Base-by-base conservation (phyloP, 2,329 filamentous ascomycete genomes). In the Apiospora phragmitis region DNA sequence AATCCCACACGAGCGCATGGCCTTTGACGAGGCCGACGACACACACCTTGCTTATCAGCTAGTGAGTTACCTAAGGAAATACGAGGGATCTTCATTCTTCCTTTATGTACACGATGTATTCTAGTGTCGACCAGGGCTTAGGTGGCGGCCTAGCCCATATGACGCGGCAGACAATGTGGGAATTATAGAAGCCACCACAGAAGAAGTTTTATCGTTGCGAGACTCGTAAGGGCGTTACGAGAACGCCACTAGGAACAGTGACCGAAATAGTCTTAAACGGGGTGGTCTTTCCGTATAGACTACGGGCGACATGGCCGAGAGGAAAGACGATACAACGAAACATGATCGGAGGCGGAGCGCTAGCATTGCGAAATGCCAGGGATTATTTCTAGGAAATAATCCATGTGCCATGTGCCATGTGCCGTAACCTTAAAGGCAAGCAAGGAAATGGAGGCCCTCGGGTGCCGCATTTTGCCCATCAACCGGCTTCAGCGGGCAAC, bases 181-280 rank as follows among this genome's bases (percentile, higher is more conserved):
- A 62, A 62, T 62, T 62, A n/a, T 38, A 11, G 7, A 62, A 62
- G 55, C 55, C 55, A 62, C 55, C 55, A 62, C 55, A 62, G 32
- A 38, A 62, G 32, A 18, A n/a, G 2, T 55, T n/a, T 59, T 32
- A 24, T n/a, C 32, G 55, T 62, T 62, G 35, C 32, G 18, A 62
- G 55, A 38, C 18, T 62, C n/a, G 47, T 14, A 14, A 24, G n/a
- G 47, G 21, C 43, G 43, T 47, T 47, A 11, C 1, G 21, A n/a
- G 43, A n/a, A 47, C 43, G n/a, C 43, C 8, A n/a, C 43, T 47
- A 8, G 43, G 43, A n/a, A 9, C 11, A 9, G 14, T 59, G 21
- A n/a, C 18, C 55, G 14, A 38, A 21, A 62, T 21, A 62, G 14
- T 38, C 18, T 11, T 16, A 32, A 35, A 16, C 29, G 51, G 29